Evolutionary conservation across 164 flowering plant genomes (phyloP).

Genomic region (Chimonanthus salicifolius): DNA sequence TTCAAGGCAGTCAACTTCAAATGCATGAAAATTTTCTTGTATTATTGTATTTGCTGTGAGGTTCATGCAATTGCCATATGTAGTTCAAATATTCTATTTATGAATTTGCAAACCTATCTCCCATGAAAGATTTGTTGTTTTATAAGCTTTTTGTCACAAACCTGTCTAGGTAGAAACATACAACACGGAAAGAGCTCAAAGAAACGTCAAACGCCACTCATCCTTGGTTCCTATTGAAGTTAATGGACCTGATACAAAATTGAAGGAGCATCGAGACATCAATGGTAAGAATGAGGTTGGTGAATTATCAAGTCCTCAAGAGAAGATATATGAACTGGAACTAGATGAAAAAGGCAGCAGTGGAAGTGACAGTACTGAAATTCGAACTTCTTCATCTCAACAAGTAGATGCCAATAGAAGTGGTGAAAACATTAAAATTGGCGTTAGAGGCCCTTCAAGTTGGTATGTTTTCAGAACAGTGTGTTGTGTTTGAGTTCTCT

Average conservation of each 20-base stretch:
- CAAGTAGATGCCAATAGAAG: constrained; percentile 16
- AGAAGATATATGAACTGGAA: constrained; percentile 27
- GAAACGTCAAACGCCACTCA: constrained; percentile 74
- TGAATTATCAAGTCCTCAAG: constrained; percentile 21
- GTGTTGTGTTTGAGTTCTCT: neutral
- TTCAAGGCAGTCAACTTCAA: too few species aligned
- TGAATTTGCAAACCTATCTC: neutral
- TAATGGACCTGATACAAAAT: constrained; percentile 20
- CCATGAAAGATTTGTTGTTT: neutral
- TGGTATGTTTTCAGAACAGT: constrained; percentile 35
- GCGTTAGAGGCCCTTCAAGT: constrained; percentile 48
- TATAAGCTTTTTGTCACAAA: constrained; percentile 1
- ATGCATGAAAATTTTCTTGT: too few species aligned
- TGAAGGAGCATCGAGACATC: constrained; percentile 16
- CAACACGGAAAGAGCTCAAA: constrained; percentile 56
- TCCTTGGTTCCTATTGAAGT: constrained; percentile 37
- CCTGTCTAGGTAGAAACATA: constrained; percentile 66
- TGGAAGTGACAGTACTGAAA: constrained; percentile 19
- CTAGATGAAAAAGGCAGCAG: constrained; percentile 24
- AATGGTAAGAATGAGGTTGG: constrained; percentile 17
- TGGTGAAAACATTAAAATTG: constrained; percentile 20
- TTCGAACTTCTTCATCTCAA: constrained; percentile 23
- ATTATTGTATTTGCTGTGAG: too few species aligned
- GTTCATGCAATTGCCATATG: neutral
- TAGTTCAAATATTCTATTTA: too few species aligned